These are phyloP conservation scores for Grosmannia clavigera DNA, from an alignment of 2,329 filamentous ascomycete species.

Conservation along the genomic window DNA sequence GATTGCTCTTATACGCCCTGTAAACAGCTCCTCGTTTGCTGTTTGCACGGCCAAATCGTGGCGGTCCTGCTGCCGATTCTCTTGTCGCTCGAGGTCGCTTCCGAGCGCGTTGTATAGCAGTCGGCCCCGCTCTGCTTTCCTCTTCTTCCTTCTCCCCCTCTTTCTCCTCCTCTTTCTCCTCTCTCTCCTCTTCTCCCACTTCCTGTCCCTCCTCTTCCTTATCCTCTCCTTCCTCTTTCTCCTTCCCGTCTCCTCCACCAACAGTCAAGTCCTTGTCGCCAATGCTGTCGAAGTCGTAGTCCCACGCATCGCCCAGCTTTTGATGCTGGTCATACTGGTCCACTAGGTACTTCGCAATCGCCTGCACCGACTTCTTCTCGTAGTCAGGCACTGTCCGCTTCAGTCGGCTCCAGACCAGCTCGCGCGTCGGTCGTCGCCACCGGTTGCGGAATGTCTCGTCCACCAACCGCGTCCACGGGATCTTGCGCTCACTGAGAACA, in stretches of 20 bases:
- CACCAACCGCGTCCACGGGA: constrained; percentile 34
- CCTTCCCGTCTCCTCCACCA: neutral
- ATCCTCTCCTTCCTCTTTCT: neutral
- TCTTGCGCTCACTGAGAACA: constrained; percentile 29
- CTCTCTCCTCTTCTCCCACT: neutral
- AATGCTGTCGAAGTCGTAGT: constrained; percentile 3
- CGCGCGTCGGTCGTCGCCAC: constrained; percentile 10
- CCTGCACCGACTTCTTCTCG: constrained; percentile 7
- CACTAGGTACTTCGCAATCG: constrained; percentile 9
- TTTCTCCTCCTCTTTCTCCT: neutral
- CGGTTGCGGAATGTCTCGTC: constrained; percentile 6
- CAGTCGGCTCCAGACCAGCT: constrained; percentile 13
- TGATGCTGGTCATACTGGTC: constrained; percentile 6
- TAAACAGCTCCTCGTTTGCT: neutral
- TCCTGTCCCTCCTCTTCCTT: neutral
- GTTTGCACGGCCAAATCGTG: neutral
- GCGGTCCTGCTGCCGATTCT: neutral
- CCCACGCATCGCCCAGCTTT: constrained; percentile 5
- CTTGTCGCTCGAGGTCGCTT: neutral
- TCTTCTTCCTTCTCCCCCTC: neutral
- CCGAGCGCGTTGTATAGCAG: neutral
- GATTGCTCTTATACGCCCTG: neutral
- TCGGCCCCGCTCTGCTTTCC: neutral
- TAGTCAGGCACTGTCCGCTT: constrained; percentile 10
- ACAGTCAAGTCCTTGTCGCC: neutral